These are phyloP conservation scores for Kalanchoe fedtschenkoi DNA, from an alignment of 164 flowering plant species.

Conservation along the genomic window DNA sequence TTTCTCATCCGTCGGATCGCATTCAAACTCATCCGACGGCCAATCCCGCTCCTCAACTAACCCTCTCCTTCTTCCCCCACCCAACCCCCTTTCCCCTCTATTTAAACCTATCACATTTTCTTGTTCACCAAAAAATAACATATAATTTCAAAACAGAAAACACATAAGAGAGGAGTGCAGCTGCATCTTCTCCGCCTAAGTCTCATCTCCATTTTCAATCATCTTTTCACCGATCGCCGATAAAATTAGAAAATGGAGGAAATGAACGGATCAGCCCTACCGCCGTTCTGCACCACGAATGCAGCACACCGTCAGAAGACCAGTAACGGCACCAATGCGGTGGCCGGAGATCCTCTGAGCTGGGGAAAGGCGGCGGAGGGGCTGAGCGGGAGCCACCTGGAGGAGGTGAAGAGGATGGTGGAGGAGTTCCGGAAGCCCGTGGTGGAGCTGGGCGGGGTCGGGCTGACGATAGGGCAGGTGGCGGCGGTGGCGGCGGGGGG, in stretches of 20 bases:
- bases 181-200: too few relatives aligned
- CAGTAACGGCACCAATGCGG: too few relatives aligned
- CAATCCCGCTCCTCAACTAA: slow-evolving; percentile 16
- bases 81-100: slow-evolving; percentile 12
- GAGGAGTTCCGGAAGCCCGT: slow-evolving; percentile 10
- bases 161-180: too few relatives aligned
- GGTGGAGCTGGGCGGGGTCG: slow-evolving; percentile 8
- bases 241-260: too few relatives aligned
- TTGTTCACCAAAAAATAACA: slow-evolving; percentile 3
- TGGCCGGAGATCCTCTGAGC: slow-evolving; percentile 15
- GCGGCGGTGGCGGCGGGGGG: slow-evolving; percentile 6
- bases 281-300: too few relatives aligned
- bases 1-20: slow-evolving; percentile 5
- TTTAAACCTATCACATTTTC: slow-evolving; percentile 16
- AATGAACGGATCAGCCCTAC: too few relatives aligned
- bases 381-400: slow-evolving; percentile 18
- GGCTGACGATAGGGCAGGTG: slow-evolving; percentile 8
- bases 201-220: too few relatives aligned
- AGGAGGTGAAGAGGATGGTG: slow-evolving; percentile 16
- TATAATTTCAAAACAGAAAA: too few relatives aligned
- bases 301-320: too few relatives aligned
- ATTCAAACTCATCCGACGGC: slow-evolving; percentile 13
- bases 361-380: slow-evolving; percentile 19
- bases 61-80: slow-evolving; percentile 16
- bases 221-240: too few relatives aligned